Evolutionary conservation across 305 asterid species (phyloP), one percentile per base, ranked within the genome.

Genomic region (Solanum hybrid): DNA sequence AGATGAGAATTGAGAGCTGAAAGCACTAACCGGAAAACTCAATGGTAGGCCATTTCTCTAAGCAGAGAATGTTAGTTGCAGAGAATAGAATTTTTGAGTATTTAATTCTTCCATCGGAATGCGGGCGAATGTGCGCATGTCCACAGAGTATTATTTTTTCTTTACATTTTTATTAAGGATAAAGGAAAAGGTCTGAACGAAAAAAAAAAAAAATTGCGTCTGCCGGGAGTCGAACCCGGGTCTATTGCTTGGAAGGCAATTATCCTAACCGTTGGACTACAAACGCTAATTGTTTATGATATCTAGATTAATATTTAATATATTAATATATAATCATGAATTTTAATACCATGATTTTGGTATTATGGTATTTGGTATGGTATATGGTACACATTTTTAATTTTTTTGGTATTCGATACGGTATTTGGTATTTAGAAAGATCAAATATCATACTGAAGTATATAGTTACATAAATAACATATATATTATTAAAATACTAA

Each of bases 181-280:
- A 26, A 73, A 73, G 4, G 57, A 26, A 73, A 73, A 28, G 33
- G 61, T 5, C 26, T 3, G 12, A 18, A 61, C 5, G 3, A 61
- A 61, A 20, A 61, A 20, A 20, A 0, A 0, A 20, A 61, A 36
- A 1, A 5, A 1, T 8, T 94, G 95, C 94, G 95, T 92, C 31
- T 94, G 94, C 95, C 97, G 94, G 94, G 96, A 95, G 97, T 94
- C 95, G 93, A 94, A 94, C 94, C 96, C 95, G 95, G 95, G 93
- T 94, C 96, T 91, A 94, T 94, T 93, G 96, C 95, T 93, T 95
- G 95, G 95, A 97, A 97, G 96, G 98, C 98, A 96, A 95, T 97
- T 96, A 97, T 97, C 98, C 98, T 97, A 93, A 95, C 98, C 98
- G 98, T 97, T 96, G 98, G 98, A 97, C 98, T 97, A 97, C 98